These are phyloP conservation scores for Russula sp. DNA, from an alignment of 768 basidiomycete species.

Conservation along the genomic window DNA sequence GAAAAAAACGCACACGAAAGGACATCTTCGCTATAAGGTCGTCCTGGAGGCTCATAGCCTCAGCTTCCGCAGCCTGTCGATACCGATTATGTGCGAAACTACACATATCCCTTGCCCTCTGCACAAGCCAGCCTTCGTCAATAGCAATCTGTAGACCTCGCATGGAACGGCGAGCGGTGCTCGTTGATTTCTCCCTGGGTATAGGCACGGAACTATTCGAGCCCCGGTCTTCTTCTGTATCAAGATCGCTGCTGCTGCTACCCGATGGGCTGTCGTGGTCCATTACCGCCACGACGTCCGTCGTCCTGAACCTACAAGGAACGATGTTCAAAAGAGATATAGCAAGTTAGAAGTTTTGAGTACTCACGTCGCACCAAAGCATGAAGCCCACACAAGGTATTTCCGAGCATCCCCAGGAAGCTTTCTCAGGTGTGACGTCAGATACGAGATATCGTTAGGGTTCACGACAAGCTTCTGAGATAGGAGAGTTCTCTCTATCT, in stretches of 20 bases:
- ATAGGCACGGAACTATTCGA: slow-evolving; percentile 45
- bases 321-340: neutral
- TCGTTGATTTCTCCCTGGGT: slow-evolving; percentile 34
- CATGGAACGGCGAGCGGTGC: slow-evolving; percentile 49
- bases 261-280: slow-evolving; percentile 60
- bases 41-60: slow-evolving; percentile 43
- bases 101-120: slow-evolving; percentile 68
- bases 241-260: slow-evolving; percentile 45
- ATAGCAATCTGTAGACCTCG: slow-evolving; percentile 60
- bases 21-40: slow-evolving; percentile 58
- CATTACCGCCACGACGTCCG: slow-evolving; percentile 65
- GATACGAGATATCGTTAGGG: slow-evolving; percentile 55
- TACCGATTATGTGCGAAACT: slow-evolving; percentile 70
- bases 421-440: slow-evolving; percentile 50
- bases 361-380: slow-evolving; percentile 63
- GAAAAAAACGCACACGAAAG: slow-evolving; percentile 42
- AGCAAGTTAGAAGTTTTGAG: neutral
- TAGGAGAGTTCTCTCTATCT: slow-evolving; percentile 48
- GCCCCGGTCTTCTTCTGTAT: slow-evolving; percentile 40
- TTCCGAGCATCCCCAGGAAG: slow-evolving; percentile 58
- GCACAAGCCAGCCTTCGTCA: slow-evolving; percentile 66
- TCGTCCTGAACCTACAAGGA: slow-evolving; percentile 53
- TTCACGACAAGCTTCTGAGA: slow-evolving; percentile 45
- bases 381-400: slow-evolving; percentile 63
- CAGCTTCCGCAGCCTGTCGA: slow-evolving; percentile 61